Conservation (phyloP, 1,139 yeast genomes). For the Debaryomyces sp. region DNA sequence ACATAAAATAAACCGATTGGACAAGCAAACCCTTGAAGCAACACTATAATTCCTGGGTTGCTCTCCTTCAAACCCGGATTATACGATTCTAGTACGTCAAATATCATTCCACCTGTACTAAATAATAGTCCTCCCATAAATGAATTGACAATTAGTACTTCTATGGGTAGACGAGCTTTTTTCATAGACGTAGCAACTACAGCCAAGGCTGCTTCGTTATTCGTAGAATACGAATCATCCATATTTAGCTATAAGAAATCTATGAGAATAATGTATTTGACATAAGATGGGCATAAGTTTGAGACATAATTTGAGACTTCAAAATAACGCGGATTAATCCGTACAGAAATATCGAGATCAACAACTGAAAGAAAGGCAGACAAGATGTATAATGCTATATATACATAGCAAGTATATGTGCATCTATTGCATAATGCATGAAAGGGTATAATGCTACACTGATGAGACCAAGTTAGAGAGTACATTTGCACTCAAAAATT, state of each 20-base stretch:
- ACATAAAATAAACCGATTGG: slow-evolving; percentile 76
- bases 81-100: slow-evolving; percentile 56
- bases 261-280: neutral
- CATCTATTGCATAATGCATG: too few species aligned
- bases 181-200: slow-evolving; percentile 85
- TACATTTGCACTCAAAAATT: neutral
- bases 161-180: slow-evolving; percentile 65
- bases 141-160: slow-evolving; percentile 60
- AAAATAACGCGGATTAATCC: neutral
- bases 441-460: neutral
- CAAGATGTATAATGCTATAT: neutral
- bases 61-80: slow-evolving; percentile 40
- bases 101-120: slow-evolving; percentile 74
- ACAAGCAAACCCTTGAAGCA: slow-evolving; percentile 60
- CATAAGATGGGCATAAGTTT: neutral
- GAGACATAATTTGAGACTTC: neutral
- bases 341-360: neutral
- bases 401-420: too few species aligned
- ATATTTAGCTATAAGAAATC: neutral
- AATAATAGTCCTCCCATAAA: slow-evolving; percentile 72
- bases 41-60: slow-evolving; percentile 56
- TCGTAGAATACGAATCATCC: slow-evolving; percentile 64
- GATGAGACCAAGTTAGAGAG: too few species aligned
- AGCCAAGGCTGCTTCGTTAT: slow-evolving; percentile 79
- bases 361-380: neutral